Evolutionary conservation across 371 early-diverging fungal genomes (phyloP).

Genomic region (Cokeromyces recurvatus): DNA sequence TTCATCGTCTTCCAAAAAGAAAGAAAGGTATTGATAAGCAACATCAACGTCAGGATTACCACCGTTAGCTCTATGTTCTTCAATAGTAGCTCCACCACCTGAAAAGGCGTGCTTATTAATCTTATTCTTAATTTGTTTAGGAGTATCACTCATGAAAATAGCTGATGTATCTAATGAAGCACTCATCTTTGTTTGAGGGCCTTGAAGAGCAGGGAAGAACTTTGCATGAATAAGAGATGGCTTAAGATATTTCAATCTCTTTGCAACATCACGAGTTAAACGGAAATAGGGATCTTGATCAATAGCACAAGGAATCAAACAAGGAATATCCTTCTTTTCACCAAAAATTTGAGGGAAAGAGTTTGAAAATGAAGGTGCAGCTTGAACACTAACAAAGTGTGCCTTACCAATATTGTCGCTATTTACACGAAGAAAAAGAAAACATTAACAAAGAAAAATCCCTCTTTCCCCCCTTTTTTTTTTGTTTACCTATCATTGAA

Average conservation of each 20-base stretch:
- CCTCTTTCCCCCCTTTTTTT: neutral
- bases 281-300: constrained; percentile 99
- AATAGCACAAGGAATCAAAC: constrained; percentile 98
- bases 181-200: constrained; percentile 98
- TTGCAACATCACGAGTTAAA: constrained; percentile 96
- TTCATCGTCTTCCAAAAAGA: constrained; percentile 97
- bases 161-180: constrained; percentile 91
- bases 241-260: constrained; percentile 93
- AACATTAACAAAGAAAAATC: no score
- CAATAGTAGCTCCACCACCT: constrained; percentile 93
- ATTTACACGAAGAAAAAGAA: neutral
- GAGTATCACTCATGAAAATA: constrained; percentile 95
- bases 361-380: constrained; percentile 94
- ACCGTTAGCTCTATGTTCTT: constrained; percentile 87
- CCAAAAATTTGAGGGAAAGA: constrained; percentile 97
- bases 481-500: constrained; percentile 68
- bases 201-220: constrained; percentile 98
- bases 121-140: constrained; percentile 96
- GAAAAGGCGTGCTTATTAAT: constrained; percentile 94
- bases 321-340: constrained; percentile 83
- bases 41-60: constrained; percentile 99
- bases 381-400: constrained; percentile 91
- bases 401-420: constrained; percentile 89
- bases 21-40: constrained; percentile 93
- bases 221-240: constrained; percentile 93